Conservation (phyloP, 1,284 basidiomycete genomes). For the Fomitiporia mediterranea region DNA sequence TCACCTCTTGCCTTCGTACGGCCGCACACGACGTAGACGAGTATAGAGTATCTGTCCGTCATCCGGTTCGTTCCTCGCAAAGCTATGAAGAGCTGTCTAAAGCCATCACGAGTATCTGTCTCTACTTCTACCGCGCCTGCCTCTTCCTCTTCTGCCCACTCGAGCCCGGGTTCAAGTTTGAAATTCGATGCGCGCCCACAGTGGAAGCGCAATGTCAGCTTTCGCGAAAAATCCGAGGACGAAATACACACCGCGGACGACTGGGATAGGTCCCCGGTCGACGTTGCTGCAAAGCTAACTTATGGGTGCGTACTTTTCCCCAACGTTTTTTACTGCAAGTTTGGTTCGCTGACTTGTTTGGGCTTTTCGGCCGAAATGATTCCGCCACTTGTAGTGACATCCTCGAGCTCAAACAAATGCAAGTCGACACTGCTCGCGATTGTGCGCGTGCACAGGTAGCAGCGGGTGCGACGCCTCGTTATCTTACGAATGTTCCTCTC, state of each 20-base stretch:
- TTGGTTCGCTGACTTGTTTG: neutral
- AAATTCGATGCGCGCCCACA: conserved; percentile 2
- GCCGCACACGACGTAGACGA: conserved; percentile 2
- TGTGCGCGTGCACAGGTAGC: conserved; percentile 37
- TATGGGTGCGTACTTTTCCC: conserved; percentile 44
- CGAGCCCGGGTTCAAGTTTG: no score
- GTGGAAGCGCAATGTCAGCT: conserved; percentile 39
- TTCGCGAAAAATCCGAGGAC: conserved; percentile 45
- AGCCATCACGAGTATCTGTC: neutral
- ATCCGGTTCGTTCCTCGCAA: neutral
- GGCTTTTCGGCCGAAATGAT: conserved; percentile 8
- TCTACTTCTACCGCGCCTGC: neutral
- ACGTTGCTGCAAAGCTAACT: conserved; percentile 43
- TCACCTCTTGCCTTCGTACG: neutral
- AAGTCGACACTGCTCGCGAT: conserved; percentile 51
- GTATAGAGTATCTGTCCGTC: neutral
- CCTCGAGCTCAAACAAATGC: conserved; percentile 59
- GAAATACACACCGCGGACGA: conserved; percentile 61
- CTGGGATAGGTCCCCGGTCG: conserved; percentile 61
- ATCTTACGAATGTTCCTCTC: conserved; percentile 48
- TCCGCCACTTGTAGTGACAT: conserved; percentile 40
- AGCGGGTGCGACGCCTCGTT: conserved; percentile 34
- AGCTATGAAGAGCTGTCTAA: conserved; percentile 17
- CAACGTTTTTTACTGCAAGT: neutral
- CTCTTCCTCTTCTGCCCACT: neutral